Conservation (phyloP, 148 eudicot genomes). For the Limonium bicolor region DNA sequence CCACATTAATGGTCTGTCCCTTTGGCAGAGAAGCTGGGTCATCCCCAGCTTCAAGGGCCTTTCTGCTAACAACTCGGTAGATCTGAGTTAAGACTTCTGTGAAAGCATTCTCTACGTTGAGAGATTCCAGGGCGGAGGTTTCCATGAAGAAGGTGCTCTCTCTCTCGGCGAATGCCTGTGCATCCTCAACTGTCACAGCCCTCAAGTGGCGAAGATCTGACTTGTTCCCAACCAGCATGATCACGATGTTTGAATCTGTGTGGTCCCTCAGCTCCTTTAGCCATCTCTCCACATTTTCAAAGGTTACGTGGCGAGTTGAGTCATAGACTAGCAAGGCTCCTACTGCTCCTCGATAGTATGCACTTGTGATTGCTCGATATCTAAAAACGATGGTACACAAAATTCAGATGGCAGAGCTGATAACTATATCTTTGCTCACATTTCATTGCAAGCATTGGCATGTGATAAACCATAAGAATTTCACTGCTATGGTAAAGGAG, state of each 20-base stretch:
- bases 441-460: background rate
- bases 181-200: conserved; percentile 21
- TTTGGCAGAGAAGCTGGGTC: conserved; percentile 22
- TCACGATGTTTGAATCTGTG: conserved; percentile 22
- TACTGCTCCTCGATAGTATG: conserved; percentile 30
- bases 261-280: conserved; percentile 27
- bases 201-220: conserved; percentile 24
- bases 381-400: conserved; percentile 3
- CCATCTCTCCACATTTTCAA: conserved; percentile 31
- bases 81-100: conserved; percentile 25
- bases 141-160: conserved; percentile 13
- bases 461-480: too few relatives aligned
- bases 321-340: conserved; percentile 23
- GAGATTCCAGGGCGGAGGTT: conserved; percentile 20
- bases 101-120: conserved; percentile 23
- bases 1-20: conserved; percentile 19
- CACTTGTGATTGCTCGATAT: conserved; percentile 31
- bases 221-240: conserved; percentile 28
- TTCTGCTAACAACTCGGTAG: conserved; percentile 20
- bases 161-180: conserved; percentile 23
- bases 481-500: background rate
- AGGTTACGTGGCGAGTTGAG: conserved; percentile 20
- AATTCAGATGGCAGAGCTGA: background rate
- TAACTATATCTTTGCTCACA: background rate
- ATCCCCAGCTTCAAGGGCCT: conserved; percentile 23